phyloP scores from a whole-genome alignment of 2,329 filamentous ascomycete species.

The Rhynchosporium agropyri region DNA sequence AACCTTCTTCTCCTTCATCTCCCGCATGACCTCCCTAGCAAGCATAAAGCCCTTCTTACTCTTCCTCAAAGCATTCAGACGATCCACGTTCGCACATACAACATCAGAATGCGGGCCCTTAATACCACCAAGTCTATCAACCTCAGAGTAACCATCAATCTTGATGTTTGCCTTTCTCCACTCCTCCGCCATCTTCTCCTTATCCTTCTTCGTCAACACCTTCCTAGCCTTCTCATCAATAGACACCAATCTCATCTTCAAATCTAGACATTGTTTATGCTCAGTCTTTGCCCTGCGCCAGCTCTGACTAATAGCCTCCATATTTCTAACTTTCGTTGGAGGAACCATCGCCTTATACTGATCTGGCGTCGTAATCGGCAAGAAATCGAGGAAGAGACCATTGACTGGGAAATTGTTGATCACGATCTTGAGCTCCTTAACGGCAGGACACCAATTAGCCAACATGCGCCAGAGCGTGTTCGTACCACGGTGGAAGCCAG shows the following conservation, averaged over 20 bases:
- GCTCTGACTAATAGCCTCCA: neutral
- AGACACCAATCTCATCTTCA: constrained; percentile 7
- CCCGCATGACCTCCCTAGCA: neutral
- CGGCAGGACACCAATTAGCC: neutral
- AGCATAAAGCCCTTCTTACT: neutral
- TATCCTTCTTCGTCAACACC: constrained; percentile 7
- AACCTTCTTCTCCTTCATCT: neutral
- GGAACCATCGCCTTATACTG: neutral
- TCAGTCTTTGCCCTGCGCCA: neutral
- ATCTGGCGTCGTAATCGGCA: neutral
- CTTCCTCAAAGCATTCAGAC: neutral
- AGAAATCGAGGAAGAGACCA: neutral
- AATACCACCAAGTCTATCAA: neutral
- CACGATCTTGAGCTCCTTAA: constrained; percentile 8
- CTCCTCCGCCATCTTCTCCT: neutral
- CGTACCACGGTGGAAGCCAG: constrained; percentile 1
- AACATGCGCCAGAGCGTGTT: constrained; percentile 10
- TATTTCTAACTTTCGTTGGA: neutral
- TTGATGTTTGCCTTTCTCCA: constrained; percentile 2
- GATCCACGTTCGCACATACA: neutral
- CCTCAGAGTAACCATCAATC: constrained; percentile 1
- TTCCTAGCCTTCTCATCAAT: constrained; percentile 1
- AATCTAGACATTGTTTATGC: neutral
- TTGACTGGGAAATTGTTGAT: constrained; percentile 3
- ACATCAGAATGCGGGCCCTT: neutral